These are phyloP conservation scores for Diplogelasinospora grovesii DNA, from an alignment of 495 filamentous ascomycete species.

Conservation along the genomic window DNA sequence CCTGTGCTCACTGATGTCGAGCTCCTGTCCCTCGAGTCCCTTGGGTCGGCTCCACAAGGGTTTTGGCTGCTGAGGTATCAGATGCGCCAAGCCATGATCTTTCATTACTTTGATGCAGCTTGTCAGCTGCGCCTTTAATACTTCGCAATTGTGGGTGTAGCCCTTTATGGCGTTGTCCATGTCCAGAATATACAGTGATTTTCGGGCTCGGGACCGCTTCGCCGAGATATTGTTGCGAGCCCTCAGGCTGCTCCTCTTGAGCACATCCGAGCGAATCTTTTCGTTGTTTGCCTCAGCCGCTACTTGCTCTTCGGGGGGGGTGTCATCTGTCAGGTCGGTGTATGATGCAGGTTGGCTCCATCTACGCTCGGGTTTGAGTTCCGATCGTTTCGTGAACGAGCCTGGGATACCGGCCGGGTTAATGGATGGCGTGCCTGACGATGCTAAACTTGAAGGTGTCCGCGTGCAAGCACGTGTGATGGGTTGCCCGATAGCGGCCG, in stretches of 20 bases:
- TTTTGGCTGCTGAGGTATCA: background rate
- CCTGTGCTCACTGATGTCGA: conserved; percentile 2
- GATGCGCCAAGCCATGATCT: background rate
- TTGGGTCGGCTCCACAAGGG: conserved; percentile 1
- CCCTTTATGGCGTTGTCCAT: conserved; percentile 6
- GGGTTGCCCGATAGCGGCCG: too few relatives aligned
- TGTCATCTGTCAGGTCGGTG: too few relatives aligned
- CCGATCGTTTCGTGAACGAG: too few relatives aligned
- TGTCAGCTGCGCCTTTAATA: background rate
- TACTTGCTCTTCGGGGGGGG: background rate
- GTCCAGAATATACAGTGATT: conserved; percentile 5
- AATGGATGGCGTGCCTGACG: too few relatives aligned
- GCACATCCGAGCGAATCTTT: too few relatives aligned
- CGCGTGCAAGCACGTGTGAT: too few relatives aligned
- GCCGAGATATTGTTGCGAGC: conserved; percentile 7
- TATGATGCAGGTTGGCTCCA: too few relatives aligned
- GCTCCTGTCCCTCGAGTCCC: background rate
- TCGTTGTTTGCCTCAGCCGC: background rate
- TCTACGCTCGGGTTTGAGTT: too few relatives aligned
- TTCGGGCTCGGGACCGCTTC: conserved; percentile 1
- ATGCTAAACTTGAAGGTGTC: too few relatives aligned
- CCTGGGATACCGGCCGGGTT: too few relatives aligned
- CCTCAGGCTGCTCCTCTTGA: too few relatives aligned
- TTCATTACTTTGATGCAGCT: background rate
- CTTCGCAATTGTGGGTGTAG: conserved; percentile 2